Conservation (phyloP, 495 filamentous ascomycete species). For the Pyrenula aspistea region DNA sequence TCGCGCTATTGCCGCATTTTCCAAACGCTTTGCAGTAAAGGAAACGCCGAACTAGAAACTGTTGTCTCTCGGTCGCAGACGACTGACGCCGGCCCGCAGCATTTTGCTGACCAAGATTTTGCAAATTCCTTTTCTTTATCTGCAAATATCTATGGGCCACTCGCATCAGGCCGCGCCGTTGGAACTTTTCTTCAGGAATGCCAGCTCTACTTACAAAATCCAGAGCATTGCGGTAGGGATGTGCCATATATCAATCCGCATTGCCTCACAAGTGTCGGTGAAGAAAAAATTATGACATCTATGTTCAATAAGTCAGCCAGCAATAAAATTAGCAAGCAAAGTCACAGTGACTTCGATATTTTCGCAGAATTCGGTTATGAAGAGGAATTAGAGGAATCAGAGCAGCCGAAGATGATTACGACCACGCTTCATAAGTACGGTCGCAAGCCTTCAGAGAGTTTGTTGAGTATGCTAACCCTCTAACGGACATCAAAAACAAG, state of each 20-base stretch:
- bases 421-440: conserved; percentile 4
- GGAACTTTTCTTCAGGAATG: no score
- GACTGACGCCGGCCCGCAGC: not conserved
- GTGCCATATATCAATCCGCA: conserved; percentile 33
- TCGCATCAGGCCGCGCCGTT: no score
- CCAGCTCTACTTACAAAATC: conserved; percentile 21
- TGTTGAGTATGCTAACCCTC: not conserved
- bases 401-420: not conserved
- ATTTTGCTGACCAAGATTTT: not conserved
- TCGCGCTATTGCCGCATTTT: no score
- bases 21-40: no score
- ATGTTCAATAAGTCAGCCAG: no score
- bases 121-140: not conserved
- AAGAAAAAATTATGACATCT: not conserved
- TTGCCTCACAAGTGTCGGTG: conserved; percentile 13
- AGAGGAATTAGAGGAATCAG: conserved; percentile 4
- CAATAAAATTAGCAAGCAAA: no score
- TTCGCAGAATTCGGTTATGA: conserved; percentile 3
- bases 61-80: not conserved
- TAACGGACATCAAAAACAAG: conserved; percentile 29
- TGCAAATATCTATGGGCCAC: not conserved
- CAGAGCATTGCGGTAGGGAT: conserved; percentile 15
- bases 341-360: conserved; percentile 3
- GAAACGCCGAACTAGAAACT: no score
- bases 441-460: not conserved